A percentile compares a stretch with the other conserved stretches of the same genome.
Evolutionary conservation across 78 protist genomes (phyloP).

Genomic region (Dictyostelium purpureum): DNA sequence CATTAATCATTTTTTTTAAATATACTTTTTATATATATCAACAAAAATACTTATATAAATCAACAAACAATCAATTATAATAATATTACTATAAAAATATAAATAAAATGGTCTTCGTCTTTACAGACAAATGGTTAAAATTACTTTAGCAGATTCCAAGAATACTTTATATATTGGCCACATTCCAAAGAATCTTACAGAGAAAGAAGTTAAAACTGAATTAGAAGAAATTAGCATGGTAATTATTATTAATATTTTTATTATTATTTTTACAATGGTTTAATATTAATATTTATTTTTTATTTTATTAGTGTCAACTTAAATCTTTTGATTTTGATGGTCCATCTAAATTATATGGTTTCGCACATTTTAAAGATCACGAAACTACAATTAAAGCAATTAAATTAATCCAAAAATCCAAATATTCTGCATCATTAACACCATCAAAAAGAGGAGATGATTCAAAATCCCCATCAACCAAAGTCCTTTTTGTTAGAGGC

Average conservation of each 20-base stretch:
- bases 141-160: conserved; percentile 54
- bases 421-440: conserved; percentile 61
- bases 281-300: no score
- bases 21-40: conserved; percentile 19
- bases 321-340: conserved; percentile 68
- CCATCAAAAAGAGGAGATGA: conserved; percentile 10
- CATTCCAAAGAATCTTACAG: conserved; percentile 38
- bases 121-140: conserved; percentile 55
- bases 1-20: conserved; percentile 18
- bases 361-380: conserved; percentile 69
- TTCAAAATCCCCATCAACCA: conserved; percentile 31
- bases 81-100: background rate
- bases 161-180: conserved; percentile 66
- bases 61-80: background rate
- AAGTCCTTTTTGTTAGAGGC: conserved; percentile 55
- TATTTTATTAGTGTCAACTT: background rate
- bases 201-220: conserved; percentile 43
- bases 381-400: conserved; percentile 75
- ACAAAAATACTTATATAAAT: background rate
- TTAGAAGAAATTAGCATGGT: conserved; percentile 55
- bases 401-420: conserved; percentile 65
- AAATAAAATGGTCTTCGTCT: background rate
- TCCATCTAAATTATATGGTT: conserved; percentile 13
- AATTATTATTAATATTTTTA: background rate
- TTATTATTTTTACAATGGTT: background rate